Evolutionary conservation across 139 green algal genomes (phyloP).

Genomic region (Chlamydomonas incerta): DNA sequence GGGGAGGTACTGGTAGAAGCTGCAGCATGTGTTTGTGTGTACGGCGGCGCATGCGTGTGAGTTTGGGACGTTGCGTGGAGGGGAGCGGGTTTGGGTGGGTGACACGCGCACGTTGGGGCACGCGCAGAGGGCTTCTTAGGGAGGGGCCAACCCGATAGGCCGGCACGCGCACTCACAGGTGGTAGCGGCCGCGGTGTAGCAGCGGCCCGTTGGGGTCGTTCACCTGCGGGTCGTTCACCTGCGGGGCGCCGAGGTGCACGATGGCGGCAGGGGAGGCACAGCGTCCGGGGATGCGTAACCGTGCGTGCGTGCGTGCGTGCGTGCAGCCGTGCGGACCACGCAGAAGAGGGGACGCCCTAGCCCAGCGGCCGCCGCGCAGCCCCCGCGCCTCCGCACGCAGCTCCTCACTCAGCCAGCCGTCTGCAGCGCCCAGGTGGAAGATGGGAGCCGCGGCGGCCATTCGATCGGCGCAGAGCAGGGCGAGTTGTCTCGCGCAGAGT

Average conservation of each 20-base stretch:
- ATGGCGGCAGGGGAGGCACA: no score
- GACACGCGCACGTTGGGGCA: neutral
- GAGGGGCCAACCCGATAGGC: no score
- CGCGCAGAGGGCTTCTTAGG: no score
- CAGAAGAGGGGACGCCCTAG: no score
- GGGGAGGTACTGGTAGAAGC: conserved; percentile 84
- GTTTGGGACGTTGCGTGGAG: neutral
- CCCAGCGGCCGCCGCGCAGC: no score
- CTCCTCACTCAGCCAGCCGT: conserved; percentile 32
- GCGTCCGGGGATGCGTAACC: no score
- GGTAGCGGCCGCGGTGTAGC: conserved; percentile 63
- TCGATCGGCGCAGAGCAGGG: neutral
- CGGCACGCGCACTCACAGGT: conserved; percentile 68
- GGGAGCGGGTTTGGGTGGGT: neutral
- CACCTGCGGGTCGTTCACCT: no score
- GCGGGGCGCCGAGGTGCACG: no score
- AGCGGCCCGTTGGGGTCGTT: conserved; percentile 77
- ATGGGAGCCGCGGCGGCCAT: neutral
- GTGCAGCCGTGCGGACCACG: no score
- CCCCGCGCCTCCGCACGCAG: neutral
- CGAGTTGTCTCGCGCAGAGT: no score
- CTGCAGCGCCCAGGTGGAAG: conserved; percentile 19
- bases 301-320: no score
- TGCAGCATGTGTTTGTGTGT: neutral
- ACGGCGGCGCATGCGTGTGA: neutral